Percentiles rank a stretch among this genome's conserved stretches.
phyloP scores from a whole-genome alignment of 306 rosid genomes.

The Mimosa bimucronata region DNA sequence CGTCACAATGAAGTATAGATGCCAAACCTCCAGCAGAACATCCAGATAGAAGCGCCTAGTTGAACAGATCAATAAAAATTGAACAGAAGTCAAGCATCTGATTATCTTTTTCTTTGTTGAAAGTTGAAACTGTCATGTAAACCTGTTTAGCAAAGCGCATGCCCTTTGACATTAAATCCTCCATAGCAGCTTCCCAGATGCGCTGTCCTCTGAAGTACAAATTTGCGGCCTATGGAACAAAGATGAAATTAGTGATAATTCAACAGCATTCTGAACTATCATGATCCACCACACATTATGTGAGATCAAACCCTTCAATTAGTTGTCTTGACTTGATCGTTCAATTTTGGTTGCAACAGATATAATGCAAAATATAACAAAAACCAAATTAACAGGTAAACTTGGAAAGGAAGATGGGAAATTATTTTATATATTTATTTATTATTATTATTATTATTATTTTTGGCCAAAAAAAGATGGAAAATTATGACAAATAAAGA shows the following conservation, averaged over 20 bases:
- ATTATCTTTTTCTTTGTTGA: neutral
- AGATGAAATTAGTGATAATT: conserved; percentile 30
- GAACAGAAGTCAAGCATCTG: neutral
- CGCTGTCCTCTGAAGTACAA: conserved; percentile 83
- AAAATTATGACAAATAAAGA: conserved; percentile 4
- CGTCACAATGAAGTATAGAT: conserved; percentile 63
- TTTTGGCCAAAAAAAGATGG: no score
- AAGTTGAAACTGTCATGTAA: conserved; percentile 9
- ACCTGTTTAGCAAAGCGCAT: conserved; percentile 87
- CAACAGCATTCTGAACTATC: conserved; percentile 15
- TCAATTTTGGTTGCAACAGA: neutral
- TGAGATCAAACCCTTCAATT: conserved; percentile 17
- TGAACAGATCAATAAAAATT: neutral
- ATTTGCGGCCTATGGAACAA: conserved; percentile 56
- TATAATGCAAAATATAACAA: neutral
- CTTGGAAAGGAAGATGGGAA: neutral
- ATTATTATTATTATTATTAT: no score
- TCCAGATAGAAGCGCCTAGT: conserved; percentile 66
- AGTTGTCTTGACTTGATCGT: conserved; percentile 3
- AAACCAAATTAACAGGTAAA: neutral
- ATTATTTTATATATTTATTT: no score
- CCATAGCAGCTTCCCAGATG: conserved; percentile 83
- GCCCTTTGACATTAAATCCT: conserved; percentile 77
- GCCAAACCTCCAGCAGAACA: conserved; percentile 74
- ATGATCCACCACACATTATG: conserved; percentile 2